phyloP scores from a whole-genome alignment of 257 asterid genomes.

The Marsdenia floribunda region DNA sequence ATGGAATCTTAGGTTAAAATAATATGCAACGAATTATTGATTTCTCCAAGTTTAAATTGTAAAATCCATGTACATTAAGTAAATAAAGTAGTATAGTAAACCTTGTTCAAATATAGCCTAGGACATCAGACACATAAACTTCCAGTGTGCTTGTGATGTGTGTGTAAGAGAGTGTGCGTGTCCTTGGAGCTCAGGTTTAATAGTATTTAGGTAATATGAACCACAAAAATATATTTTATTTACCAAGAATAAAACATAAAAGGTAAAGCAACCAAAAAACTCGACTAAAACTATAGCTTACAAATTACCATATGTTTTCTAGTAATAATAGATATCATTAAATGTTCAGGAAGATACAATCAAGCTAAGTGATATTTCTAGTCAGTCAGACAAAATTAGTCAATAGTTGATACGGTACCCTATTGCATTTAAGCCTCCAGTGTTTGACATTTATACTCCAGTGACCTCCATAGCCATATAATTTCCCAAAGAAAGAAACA shows the following conservation, averaged over 20 bases:
- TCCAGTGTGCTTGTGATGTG: not conserved
- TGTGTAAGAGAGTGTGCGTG: not conserved
- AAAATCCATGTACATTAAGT: too few relatives aligned
- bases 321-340: not conserved
- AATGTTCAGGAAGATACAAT: not conserved
- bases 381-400: not conserved
- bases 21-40: too few relatives aligned
- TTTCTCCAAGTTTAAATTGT: too few relatives aligned
- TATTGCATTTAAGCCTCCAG: not conserved
- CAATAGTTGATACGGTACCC: not conserved
- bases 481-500: not conserved
- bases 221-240: not conserved
- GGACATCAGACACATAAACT: not conserved
- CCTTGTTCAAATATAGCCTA: not conserved
- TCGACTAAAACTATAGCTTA: not conserved
- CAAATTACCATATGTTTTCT: not conserved
- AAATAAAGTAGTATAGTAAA: not conserved
- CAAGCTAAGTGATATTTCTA: not conserved
- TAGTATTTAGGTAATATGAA: not conserved
- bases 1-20: too few relatives aligned
- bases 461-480: not conserved
- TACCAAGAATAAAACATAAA: not conserved
- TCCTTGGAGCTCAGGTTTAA: not conserved
- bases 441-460: not conserved
- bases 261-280: not conserved